Conservation (phyloP, 805 yeast species). For the Jamesozyma lodderae region DNA sequence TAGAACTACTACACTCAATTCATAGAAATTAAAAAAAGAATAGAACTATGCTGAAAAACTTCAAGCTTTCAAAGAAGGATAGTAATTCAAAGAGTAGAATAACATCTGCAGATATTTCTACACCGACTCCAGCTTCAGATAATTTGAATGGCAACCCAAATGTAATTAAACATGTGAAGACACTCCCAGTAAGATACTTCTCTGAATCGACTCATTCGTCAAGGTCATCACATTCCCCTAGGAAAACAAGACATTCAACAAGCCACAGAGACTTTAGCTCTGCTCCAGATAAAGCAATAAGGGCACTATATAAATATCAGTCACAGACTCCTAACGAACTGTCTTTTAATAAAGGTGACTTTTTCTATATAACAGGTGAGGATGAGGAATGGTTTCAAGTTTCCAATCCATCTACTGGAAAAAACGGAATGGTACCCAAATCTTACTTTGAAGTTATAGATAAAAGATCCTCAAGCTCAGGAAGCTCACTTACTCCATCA, state of each 20-base stretch:
- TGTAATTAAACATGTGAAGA: constrained; percentile 19
- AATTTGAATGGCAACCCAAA: constrained; percentile 11
- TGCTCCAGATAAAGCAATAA: constrained; percentile 69
- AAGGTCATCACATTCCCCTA: constrained; percentile 5
- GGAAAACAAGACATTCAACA: constrained; percentile 3
- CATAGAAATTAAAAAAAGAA: not conserved
- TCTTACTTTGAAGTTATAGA: constrained; percentile 73
- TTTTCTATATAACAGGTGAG: constrained; percentile 68
- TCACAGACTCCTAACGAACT: constrained; percentile 80
- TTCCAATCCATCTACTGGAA: constrained; percentile 69
- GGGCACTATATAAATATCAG: constrained; percentile 66
- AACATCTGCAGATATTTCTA: constrained; percentile 31
- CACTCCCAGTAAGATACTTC: constrained; percentile 17
- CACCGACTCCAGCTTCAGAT: constrained; percentile 22
- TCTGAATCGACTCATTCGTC: constrained; percentile 6
- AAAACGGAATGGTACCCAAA: constrained; percentile 81
- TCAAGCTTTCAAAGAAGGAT: constrained; percentile 25
- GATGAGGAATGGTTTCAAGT: constrained; percentile 80
- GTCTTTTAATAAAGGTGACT: constrained; percentile 72
- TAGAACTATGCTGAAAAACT: constrained; percentile 20
- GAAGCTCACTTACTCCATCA: constrained; percentile 2
- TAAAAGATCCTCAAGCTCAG: constrained; percentile 34
- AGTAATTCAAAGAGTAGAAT: constrained; percentile 24
- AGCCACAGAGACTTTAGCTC: constrained; percentile 11
- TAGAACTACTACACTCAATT: too few species aligned